These are phyloP conservation scores for Neoboletus magnificus DNA, from an alignment of 768 basidiomycete genomes.

Conservation along the genomic window DNA sequence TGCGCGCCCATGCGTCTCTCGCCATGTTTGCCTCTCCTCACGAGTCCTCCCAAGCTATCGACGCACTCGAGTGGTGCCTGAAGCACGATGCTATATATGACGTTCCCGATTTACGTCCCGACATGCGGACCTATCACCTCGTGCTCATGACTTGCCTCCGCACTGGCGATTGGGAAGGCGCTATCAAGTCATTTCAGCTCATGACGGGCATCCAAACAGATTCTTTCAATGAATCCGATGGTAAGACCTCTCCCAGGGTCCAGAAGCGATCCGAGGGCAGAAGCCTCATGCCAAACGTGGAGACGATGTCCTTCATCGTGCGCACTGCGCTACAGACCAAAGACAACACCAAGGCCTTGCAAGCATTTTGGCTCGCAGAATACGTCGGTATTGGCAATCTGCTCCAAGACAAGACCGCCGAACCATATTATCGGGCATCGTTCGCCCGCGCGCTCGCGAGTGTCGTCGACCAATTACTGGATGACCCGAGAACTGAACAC, in stretches of 20 bases:
- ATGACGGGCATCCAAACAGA: conserved; percentile 66
- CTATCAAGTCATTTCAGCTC: conserved; percentile 57
- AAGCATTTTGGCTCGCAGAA: conserved; percentile 57
- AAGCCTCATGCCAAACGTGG: conserved; percentile 46
- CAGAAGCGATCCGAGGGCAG: conserved; percentile 43
- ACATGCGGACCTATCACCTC: conserved; percentile 50
- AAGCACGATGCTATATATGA: conserved; percentile 48
- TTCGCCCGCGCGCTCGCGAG: conserved; percentile 46
- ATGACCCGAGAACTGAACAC: conserved; percentile 16
- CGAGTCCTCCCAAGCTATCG: conserved; percentile 49
- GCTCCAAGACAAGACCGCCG: conserved; percentile 22
- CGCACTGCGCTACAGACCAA: conserved; percentile 55
- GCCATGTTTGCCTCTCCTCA: conserved; percentile 38
- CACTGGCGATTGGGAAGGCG: conserved; percentile 58
- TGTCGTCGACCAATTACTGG: conserved; percentile 35
- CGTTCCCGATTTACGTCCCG: conserved; percentile 38
- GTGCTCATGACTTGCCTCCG: conserved; percentile 65
- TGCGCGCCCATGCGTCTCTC: conserved; percentile 47
- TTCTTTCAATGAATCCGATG: conserved; percentile 42
- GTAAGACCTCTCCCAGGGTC: conserved; percentile 36
- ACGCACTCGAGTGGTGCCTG: conserved; percentile 68
- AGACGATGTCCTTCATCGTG: conserved; percentile 54
- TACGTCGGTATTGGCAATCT: conserved; percentile 42
- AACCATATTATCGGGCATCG: conserved; percentile 44
- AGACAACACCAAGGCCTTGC: conserved; percentile 50